Conservation (phyloP, 2,329 filamentous ascomycete species). For the Aspergillus oerlinghausenensis region DNA sequence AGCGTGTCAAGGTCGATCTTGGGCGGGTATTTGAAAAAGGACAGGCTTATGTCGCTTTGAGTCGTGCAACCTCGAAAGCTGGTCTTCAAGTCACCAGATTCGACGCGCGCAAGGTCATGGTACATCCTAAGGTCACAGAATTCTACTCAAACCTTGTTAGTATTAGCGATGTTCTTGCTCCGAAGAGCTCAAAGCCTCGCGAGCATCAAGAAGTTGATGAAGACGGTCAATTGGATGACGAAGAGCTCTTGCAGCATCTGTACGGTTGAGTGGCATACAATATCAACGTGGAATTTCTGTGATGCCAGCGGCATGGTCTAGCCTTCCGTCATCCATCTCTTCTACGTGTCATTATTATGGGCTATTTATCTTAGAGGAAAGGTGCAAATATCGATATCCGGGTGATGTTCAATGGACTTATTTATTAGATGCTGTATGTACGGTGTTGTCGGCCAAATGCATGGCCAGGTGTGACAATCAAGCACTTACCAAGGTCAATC, state of each 20-base stretch:
- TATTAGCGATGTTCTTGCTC: slow-evolving; percentile 53
- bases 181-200: slow-evolving; percentile 21
- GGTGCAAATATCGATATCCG: slow-evolving; percentile 13
- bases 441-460: background rate
- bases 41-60: slow-evolving; percentile 94
- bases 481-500: background rate
- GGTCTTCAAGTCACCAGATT: slow-evolving; percentile 87
- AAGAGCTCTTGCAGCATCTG: slow-evolving; percentile 23
- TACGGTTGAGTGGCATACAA: slow-evolving; percentile 5
- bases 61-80: slow-evolving; percentile 80
- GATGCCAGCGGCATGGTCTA: background rate
- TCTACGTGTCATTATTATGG: background rate
- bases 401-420: background rate
- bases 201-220: slow-evolving; percentile 29
- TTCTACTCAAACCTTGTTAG: slow-evolving; percentile 83
- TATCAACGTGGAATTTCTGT: background rate
- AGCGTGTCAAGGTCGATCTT: slow-evolving; percentile 90
- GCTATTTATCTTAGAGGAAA: background rate
- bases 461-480: background rate
- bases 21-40: slow-evolving; percentile 93
- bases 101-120: slow-evolving; percentile 87
- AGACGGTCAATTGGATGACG: slow-evolving; percentile 45
- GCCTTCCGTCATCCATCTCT: background rate
- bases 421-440: background rate
- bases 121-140: slow-evolving; percentile 75